Base-by-base conservation (phyloP, 2,329 filamentous ascomycete species). In the Pseudogymnoascus verrucosus region DNA sequence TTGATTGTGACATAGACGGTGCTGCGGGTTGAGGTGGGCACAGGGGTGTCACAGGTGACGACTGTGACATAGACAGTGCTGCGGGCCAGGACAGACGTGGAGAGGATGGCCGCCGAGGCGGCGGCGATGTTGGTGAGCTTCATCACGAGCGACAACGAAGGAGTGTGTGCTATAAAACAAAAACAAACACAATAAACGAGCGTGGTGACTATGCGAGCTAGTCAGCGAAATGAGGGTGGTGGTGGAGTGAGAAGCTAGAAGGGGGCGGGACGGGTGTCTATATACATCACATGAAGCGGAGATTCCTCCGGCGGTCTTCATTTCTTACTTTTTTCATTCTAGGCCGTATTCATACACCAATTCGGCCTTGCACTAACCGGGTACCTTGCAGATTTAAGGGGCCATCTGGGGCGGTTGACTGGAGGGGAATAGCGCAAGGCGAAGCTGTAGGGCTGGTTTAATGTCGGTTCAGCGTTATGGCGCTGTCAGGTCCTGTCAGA, bases 41-140 rank as follows among this genome's bases (percentile, higher is more conserved):
- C 28, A 31, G 28, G 28, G 7, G 28, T 31, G 28, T 31, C 28
- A 31, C 47, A 57, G 10, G 23, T 23, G n/a, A 57, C 47, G 7
- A 57, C 47, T 5, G 47, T 57, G 28, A 57, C 47, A 34, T 57
- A 57, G 47, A 57, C 47, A 23, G 47, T 57, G 47, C 47, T 57
- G n/a, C 47, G 26, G 47, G 47, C 47, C 47, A 57, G 47, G n/a
- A 34, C 47, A 19, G 47, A 34, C n/a, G 47, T 34, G 8, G 47
- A 57, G 10, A 57, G 47, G 26, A 34, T n/a, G 47, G 47, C 47
- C n/a, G 47, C 47, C n/a, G 47, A 57, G n/a, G 14, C 16, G 47
- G 26, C 47, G 26, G n/a, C 47, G 28, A 57, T 7, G 47, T 19
- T 57, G 16, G 47, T 34, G 26, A 57, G n/a, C 47, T 57, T 57